A percentile compares a stretch with the other conserved stretches of the same genome.
phyloP scores from a whole-genome alignment of 2,329 filamentous ascomycete species.

The Cladorrhinum sp. region DNA sequence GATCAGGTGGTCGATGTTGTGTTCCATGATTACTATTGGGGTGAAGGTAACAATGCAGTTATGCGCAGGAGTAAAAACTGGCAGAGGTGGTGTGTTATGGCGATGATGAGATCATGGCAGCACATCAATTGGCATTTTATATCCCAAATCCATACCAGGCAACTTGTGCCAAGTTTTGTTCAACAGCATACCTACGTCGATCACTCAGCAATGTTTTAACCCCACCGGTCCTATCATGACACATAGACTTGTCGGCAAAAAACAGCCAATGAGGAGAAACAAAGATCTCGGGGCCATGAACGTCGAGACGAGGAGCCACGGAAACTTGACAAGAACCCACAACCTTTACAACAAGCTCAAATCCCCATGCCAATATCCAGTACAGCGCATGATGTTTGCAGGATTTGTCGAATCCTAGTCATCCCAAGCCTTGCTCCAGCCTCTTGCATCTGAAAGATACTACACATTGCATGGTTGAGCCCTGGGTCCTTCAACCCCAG shows the following conservation, averaged over 20 bases:
- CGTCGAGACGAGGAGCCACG: neutral
- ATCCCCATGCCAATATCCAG: slow-evolving; percentile 5
- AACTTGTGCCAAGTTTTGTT: neutral
- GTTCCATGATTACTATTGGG: slow-evolving; percentile 12
- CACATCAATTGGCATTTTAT: neutral
- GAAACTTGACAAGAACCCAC: neutral
- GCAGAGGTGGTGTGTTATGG: neutral
- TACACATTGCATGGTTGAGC: slow-evolving; percentile 6
- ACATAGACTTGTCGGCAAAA: slow-evolving; percentile 1
- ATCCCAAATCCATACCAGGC: neutral
- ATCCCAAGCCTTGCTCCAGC: slow-evolving; percentile 7
- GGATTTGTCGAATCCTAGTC: slow-evolving; percentile 13
- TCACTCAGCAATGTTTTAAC: neutral
- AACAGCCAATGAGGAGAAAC: neutral
- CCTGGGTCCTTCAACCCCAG: slow-evolving; percentile 9
- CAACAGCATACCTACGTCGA: neutral
- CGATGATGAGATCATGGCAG: neutral
- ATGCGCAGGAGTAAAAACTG: neutral
- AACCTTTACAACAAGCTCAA: neutral
- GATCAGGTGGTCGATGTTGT: slow-evolving; percentile 18
- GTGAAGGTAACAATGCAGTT: neutral
- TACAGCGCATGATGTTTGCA: slow-evolving; percentile 8
- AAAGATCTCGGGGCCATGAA: neutral
- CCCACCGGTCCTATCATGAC: neutral
- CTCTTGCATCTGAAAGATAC: slow-evolving; percentile 1